Evolutionary conservation across 1,139 yeast species (phyloP).

Genomic region (Candida pseudoviswanathii): DNA sequence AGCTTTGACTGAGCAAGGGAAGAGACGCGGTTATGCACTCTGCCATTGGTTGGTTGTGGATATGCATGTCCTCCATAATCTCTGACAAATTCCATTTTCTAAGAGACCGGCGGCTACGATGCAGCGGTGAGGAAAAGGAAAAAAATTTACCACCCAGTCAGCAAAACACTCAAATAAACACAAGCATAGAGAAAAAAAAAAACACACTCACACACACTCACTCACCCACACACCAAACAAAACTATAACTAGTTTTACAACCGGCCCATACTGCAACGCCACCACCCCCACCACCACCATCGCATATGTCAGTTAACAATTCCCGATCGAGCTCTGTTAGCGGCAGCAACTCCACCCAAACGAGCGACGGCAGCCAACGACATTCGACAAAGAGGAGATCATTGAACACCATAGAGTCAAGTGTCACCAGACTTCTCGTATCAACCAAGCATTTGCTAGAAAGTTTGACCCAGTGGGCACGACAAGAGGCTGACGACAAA

Average conservation of each 20-base stretch:
- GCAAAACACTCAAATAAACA: background rate
- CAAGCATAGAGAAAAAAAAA: background rate
- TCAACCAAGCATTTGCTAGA: conserved; percentile 88
- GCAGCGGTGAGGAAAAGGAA: too few relatives aligned
- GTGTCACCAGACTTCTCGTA: conserved; percentile 79
- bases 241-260: background rate
- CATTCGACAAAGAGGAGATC: conserved; percentile 29
- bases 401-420: conserved; percentile 73
- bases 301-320: background rate
- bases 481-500: conserved; percentile 72
- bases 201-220: background rate
- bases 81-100: too few relatives aligned
- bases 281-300: background rate
- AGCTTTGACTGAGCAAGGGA: too few relatives aligned
- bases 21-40: too few relatives aligned
- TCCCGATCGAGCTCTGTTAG: conserved; percentile 2
- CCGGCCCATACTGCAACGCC: background rate
- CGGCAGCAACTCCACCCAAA: background rate
- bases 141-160: too few relatives aligned
- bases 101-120: too few relatives aligned
- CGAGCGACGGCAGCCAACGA: background rate
- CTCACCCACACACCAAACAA: background rate
- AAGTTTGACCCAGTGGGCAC: conserved; percentile 89
- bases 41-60: too few relatives aligned
- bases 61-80: too few relatives aligned